phyloP scores from a whole-genome alignment of 2,329 filamentous ascomycete genomes.

The Penicillium fuscoglaucum region DNA sequence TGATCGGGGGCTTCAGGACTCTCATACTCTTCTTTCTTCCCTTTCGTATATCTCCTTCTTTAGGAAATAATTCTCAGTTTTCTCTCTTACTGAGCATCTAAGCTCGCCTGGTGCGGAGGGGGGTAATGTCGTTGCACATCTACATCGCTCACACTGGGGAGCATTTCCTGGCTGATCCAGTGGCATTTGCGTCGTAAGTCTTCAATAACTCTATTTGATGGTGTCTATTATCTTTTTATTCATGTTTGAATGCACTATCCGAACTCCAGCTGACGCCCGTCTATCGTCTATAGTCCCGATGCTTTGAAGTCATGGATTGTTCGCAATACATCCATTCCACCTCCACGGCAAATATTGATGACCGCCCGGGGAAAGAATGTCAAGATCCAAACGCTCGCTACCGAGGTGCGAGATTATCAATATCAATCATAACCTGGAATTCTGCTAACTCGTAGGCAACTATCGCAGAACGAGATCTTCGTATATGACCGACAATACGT shows the following conservation, averaged over 20 bases:
- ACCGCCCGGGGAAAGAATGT: conserved; percentile 81
- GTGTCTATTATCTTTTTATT: neutral
- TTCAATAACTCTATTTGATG: neutral
- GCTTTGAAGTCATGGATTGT: conserved; percentile 80
- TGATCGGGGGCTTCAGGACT: conserved; percentile 20
- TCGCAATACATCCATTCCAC: conserved; percentile 69
- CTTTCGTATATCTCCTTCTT: conserved; percentile 18
- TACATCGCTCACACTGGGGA: conserved; percentile 92
- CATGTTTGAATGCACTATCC: conserved; percentile 2
- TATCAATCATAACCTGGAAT: neutral
- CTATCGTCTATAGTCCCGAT: conserved; percentile 64
- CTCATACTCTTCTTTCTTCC: neutral
- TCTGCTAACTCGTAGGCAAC: conserved; percentile 1
- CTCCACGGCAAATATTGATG: conserved; percentile 80
- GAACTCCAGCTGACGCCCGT: conserved; percentile 23
- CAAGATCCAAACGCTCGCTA: conserved; percentile 74
- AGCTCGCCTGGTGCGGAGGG: conserved; percentile 37
- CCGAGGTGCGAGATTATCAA: conserved; percentile 61
- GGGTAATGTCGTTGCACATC: conserved; percentile 80
- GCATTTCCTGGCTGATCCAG: conserved; percentile 75
- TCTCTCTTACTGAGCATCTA: conserved; percentile 25
- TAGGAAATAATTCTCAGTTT: conserved; percentile 17
- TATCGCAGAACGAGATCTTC: conserved; percentile 74
- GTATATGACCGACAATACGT: conserved; percentile 84
- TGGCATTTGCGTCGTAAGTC: conserved; percentile 71